A percentile compares a stretch with the other conserved stretches of the same genome.
Conservation (phyloP, 2,329 filamentous ascomycete genomes). For the Talaromyces sp. region DNA sequence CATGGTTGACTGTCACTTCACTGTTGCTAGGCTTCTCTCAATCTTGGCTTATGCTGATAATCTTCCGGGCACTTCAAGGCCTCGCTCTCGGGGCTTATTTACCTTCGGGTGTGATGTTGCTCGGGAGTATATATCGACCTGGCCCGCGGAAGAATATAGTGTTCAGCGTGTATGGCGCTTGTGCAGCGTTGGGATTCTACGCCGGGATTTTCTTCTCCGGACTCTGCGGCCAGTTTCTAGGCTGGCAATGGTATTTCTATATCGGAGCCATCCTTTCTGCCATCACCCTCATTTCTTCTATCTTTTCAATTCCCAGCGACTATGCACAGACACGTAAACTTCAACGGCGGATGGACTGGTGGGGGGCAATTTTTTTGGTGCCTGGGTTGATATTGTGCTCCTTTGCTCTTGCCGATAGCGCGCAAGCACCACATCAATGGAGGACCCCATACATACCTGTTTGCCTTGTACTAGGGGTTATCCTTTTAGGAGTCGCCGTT, state of each 20-base stretch:
- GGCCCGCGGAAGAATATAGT: constrained; percentile 55
- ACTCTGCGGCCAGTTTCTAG: constrained; percentile 51
- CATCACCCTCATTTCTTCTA: constrained; percentile 26
- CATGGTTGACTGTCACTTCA: constrained; percentile 43
- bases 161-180: constrained; percentile 55
- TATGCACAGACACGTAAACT: constrained; percentile 28
- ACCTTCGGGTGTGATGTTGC: constrained; percentile 55
- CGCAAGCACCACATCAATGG: constrained; percentile 62
- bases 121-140: constrained; percentile 53
- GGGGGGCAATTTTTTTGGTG: constrained; percentile 53
- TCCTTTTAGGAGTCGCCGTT: constrained; percentile 54
- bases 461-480: constrained; percentile 56
- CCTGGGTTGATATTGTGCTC: constrained; percentile 64
- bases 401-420: constrained; percentile 69
- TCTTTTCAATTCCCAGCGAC: neutral
- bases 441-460: constrained; percentile 56
- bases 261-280: constrained; percentile 57
- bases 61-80: constrained; percentile 60
- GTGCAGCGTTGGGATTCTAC: constrained; percentile 46
- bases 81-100: constrained; percentile 59
- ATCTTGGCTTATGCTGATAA: constrained; percentile 54
- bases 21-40: neutral
- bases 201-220: constrained; percentile 62
- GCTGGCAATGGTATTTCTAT: constrained; percentile 57
- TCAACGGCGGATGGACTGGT: constrained; percentile 30